These are phyloP conservation scores for Intubia oerlemansii DNA, from an alignment of 2,329 filamentous ascomycete species.

Conservation along the genomic window DNA sequence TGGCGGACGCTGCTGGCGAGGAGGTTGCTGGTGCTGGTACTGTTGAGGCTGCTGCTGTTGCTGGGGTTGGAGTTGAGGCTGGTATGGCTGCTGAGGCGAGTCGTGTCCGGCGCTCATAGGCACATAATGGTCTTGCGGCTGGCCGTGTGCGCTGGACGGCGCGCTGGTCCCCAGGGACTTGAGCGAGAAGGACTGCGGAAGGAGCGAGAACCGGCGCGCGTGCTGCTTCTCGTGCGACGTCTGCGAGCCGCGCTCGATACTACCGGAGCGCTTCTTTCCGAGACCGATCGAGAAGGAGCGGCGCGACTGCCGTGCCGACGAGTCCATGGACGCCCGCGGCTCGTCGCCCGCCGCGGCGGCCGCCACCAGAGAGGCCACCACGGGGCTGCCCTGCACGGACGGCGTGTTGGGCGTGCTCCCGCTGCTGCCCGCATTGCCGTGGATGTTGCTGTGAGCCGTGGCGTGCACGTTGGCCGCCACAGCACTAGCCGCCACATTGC, in stretches of 20 bases:
- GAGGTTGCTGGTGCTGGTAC: slow-evolving; percentile 10
- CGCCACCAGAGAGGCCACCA: not conserved
- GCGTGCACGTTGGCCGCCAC: not conserved
- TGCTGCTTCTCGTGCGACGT: slow-evolving; percentile 30
- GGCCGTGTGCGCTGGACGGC: not conserved
- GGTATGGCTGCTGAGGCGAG: slow-evolving; percentile 1
- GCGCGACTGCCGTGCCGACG: slow-evolving; percentile 28
- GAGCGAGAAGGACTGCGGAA: slow-evolving; percentile 41
- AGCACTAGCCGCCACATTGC: too few relatives aligned
- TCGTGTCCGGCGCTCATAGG: too few relatives aligned
- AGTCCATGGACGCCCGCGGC: slow-evolving; percentile 48
- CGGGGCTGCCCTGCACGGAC: too few relatives aligned
- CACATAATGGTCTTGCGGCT: too few relatives aligned
- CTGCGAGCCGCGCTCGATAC: slow-evolving; percentile 32
- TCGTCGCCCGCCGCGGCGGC: slow-evolving; percentile 1
- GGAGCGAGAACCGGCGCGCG: slow-evolving; percentile 46
- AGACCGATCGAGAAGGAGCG: slow-evolving; percentile 50
- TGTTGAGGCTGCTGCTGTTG: slow-evolving; percentile 8
- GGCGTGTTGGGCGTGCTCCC: too few relatives aligned
- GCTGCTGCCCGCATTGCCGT: slow-evolving; percentile 15
- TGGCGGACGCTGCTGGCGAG: slow-evolving; percentile 8
- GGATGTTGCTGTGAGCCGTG: not conserved
- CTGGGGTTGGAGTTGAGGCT: slow-evolving; percentile 28
- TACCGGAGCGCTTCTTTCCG: slow-evolving; percentile 49
- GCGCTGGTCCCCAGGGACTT: slow-evolving; percentile 32